Evolutionary conservation across 1,284 basidiomycete species (phyloP).

Genomic region (Naganishia liquefaciens): DNA sequence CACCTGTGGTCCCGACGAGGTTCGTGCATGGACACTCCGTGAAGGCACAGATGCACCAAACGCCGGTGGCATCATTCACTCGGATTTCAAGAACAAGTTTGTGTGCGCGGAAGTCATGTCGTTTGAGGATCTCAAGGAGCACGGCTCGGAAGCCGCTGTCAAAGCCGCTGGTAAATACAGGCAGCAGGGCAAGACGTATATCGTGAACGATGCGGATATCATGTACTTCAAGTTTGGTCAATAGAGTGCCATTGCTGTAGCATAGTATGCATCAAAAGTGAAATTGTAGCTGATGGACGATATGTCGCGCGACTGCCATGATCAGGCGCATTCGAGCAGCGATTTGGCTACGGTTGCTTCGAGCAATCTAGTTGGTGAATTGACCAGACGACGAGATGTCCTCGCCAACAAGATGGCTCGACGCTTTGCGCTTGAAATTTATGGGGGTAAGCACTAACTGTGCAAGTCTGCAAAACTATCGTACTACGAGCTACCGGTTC

Average conservation of each 20-base stretch:
- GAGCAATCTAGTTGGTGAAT: too few relatives aligned
- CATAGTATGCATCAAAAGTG: neutral
- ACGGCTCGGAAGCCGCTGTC: slow-evolving; percentile 84
- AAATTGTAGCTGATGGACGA: slow-evolving; percentile 10
- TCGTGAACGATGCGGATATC: slow-evolving; percentile 55
- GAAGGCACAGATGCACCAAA: slow-evolving; percentile 92
- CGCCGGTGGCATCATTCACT: slow-evolving; percentile 96
- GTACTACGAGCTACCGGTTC: too few relatives aligned
- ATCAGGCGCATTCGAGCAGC: too few relatives aligned
- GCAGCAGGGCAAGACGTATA: slow-evolving; percentile 90
- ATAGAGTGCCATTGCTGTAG: slow-evolving; percentile 18
- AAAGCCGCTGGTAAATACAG: slow-evolving; percentile 94
- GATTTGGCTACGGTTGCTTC: too few relatives aligned
- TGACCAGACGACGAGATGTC: too few relatives aligned
- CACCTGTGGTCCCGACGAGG: slow-evolving; percentile 94
- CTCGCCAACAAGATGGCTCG: too few relatives aligned
- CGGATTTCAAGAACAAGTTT: slow-evolving; percentile 73
- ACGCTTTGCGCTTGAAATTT: too few relatives aligned
- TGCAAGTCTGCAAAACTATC: too few relatives aligned
- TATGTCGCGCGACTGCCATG: neutral
- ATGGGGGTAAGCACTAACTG: too few relatives aligned
- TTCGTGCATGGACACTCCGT: slow-evolving; percentile 96
- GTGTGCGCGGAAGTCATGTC: slow-evolving; percentile 95
- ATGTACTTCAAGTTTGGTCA: slow-evolving; percentile 50
- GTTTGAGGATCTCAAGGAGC: slow-evolving; percentile 86